A percentile compares a stretch with the other conserved stretches of the same genome.
Conservation (phyloP, 2,329 filamentous ascomycete genomes). For the Alternaria atra region DNA sequence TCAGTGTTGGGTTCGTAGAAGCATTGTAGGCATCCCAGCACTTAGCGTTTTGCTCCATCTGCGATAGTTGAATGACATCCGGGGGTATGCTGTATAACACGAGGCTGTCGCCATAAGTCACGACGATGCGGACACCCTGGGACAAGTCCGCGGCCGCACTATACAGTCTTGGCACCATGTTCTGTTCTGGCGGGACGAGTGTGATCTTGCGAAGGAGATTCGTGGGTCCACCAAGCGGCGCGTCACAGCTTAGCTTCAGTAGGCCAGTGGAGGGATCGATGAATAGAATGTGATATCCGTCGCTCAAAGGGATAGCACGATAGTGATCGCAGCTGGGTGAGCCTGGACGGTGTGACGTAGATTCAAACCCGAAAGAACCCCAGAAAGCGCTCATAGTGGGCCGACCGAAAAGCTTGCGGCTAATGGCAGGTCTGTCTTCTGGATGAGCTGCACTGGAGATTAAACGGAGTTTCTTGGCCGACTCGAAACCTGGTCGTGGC, state of each 20-base stretch:
- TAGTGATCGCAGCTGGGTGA: constrained; percentile 64
- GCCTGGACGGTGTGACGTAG: constrained; percentile 9
- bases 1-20: constrained; percentile 18
- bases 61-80: constrained; percentile 55
- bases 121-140: constrained; percentile 67
- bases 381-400: constrained; percentile 30
- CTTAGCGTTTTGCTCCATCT: constrained; percentile 35
- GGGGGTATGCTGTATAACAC: constrained; percentile 69
- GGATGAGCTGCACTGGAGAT: constrained; percentile 68
- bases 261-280: constrained; percentile 66
- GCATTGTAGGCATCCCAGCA: constrained; percentile 27
- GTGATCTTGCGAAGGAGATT: constrained; percentile 68
- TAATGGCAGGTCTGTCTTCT: constrained; percentile 39
- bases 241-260: constrained; percentile 70
- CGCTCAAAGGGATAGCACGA: constrained; percentile 69
- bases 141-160: constrained; percentile 64
- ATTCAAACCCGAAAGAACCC: constrained; percentile 36
- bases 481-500: constrained; percentile 61
- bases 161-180: constrained; percentile 62
- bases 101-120: constrained; percentile 63
- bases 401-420: constrained; percentile 29
- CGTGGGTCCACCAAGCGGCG: constrained; percentile 64
- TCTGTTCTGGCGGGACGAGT: constrained; percentile 55
- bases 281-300: constrained; percentile 72
- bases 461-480: constrained; percentile 66